Conservation (phyloP, 345 rosid genomes). For the Citropsis articulata region DNA sequence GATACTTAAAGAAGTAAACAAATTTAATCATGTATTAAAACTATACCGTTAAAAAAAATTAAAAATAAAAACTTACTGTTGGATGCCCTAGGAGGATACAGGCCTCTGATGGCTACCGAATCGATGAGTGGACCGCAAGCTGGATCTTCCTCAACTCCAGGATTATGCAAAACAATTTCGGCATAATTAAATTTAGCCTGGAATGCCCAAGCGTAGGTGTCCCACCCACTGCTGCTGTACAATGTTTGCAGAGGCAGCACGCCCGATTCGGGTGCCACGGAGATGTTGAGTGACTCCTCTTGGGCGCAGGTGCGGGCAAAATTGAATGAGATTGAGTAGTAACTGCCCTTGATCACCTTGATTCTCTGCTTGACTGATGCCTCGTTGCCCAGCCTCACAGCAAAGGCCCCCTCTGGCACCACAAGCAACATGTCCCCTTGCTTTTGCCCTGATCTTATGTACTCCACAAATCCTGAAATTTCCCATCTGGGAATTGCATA, state of each 20-base stretch:
- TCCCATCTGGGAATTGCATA: constrained; percentile 71
- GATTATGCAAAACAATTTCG: constrained; percentile 66
- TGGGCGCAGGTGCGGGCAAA: constrained; percentile 93
- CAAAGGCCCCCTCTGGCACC: constrained; percentile 79
- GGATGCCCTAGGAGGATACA: constrained; percentile 56
- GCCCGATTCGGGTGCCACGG: constrained; percentile 71
- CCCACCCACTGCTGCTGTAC: constrained; percentile 84
- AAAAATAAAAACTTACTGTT: constrained; percentile 45
- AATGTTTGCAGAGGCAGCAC: constrained; percentile 73
- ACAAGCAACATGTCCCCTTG: constrained; percentile 92
- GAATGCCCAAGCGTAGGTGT: constrained; percentile 73
- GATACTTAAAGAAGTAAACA: not conserved
- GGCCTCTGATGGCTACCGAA: constrained; percentile 58
- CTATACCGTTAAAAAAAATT: not conserved
- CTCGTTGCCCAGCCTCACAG: constrained; percentile 83
- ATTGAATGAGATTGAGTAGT: constrained; percentile 72
- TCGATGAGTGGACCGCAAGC: constrained; percentile 89
- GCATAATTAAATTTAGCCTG: constrained; percentile 35
- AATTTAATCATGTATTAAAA: too few relatives aligned
- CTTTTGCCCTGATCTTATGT: constrained; percentile 80
- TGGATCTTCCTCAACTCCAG: constrained; percentile 82
- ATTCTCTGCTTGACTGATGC: constrained; percentile 75
- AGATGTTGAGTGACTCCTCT: constrained; percentile 65
- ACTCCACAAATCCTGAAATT: constrained; percentile 71
- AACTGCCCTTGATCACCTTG: constrained; percentile 39